Evolutionary conservation across 352 stramenopile genomes (phyloP).

Genomic region (Phytophthora citricola): DNA sequence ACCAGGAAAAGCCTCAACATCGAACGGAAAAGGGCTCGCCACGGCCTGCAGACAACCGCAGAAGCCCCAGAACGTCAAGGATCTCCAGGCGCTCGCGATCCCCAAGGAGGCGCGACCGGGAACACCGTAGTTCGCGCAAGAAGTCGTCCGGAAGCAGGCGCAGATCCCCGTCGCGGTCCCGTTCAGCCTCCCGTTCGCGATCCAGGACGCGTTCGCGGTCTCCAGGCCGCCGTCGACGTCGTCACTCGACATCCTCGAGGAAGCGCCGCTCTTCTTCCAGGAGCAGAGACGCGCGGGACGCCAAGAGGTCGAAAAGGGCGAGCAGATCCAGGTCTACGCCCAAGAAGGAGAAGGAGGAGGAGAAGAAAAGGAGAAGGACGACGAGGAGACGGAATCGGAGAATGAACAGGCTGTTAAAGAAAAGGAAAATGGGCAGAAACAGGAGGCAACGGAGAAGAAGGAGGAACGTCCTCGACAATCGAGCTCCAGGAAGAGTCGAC

Average conservation of each 20-base stretch:
- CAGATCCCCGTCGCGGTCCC: slow-evolving; percentile 49
- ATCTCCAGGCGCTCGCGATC: slow-evolving; percentile 37
- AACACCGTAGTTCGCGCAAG: slow-evolving; percentile 43
- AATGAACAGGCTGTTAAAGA: slow-evolving; percentile 28
- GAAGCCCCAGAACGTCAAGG: slow-evolving; percentile 19
- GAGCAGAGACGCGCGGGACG: slow-evolving; percentile 1
- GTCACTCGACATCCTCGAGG: slow-evolving; percentile 34
- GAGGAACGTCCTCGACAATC: slow-evolving; percentile 14
- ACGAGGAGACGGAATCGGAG: slow-evolving; percentile 11
- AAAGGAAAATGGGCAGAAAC: slow-evolving; percentile 22
- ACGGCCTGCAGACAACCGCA: slow-evolving; percentile 30
- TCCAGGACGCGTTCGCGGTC: slow-evolving; percentile 29
- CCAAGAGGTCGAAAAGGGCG: slow-evolving; percentile 33
- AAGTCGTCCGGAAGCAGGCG: slow-evolving; percentile 42
- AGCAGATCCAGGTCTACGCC: slow-evolving; percentile 31
- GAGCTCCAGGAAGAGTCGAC: slow-evolving; percentile 54
- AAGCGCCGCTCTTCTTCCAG: slow-evolving; percentile 37
- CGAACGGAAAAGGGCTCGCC: slow-evolving; percentile 34
- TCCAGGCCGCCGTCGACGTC: slow-evolving; percentile 35
- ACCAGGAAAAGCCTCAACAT: slow-evolving; percentile 24
- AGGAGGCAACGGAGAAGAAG: slow-evolving; percentile 21
- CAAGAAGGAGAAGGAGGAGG: slow-evolving; percentile 22
- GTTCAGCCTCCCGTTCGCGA: slow-evolving; percentile 43
- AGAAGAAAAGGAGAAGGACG: slow-evolving; percentile 15
- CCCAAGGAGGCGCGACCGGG: slow-evolving; percentile 37